Percentiles rank a stretch among this genome's conserved stretches.
Evolutionary conservation across 2,329 filamentous ascomycete genomes (phyloP).

Genomic region (Exophiala sp.): DNA sequence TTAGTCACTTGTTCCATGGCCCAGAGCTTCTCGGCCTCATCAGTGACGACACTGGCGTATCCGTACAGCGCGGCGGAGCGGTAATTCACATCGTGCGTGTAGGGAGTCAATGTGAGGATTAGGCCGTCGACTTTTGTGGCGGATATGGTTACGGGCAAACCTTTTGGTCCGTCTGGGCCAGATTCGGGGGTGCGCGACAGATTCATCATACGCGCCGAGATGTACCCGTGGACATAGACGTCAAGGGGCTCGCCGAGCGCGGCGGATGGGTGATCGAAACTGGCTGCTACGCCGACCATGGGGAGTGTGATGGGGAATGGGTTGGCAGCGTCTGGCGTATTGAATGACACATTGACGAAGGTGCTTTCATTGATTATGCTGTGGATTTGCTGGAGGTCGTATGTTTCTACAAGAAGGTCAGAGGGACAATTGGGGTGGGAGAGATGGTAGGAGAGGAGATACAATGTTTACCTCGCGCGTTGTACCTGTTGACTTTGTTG

Average conservation of each 20-base stretch:
- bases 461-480: constrained; percentile 62
- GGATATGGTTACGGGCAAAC: constrained; percentile 67
- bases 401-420: constrained; percentile 52
- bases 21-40: constrained; percentile 67
- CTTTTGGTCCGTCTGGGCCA: constrained; percentile 23
- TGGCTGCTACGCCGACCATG: constrained; percentile 81
- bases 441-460: not conserved
- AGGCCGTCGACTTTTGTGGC: constrained; percentile 75
- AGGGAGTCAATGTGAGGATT: constrained; percentile 72
- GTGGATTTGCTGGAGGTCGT: constrained; percentile 71
- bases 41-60: constrained; percentile 63
- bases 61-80: constrained; percentile 75
- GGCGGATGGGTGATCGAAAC: constrained; percentile 60
- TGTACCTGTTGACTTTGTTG: constrained; percentile 66
- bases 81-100: constrained; percentile 82
- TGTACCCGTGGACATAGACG: constrained; percentile 79
- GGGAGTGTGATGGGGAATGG: constrained; percentile 75
- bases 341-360: constrained; percentile 76
- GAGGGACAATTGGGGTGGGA: not conserved
- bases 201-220: constrained; percentile 72
- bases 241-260: constrained; percentile 63
- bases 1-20: constrained; percentile 77
- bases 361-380: constrained; percentile 67
- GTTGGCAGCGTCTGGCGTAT: constrained; percentile 52
- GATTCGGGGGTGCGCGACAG: constrained; percentile 60